phyloP scores from a whole-genome alignment of 2,329 filamentous ascomycete species.

The Trichophyton schoenleinii region DNA sequence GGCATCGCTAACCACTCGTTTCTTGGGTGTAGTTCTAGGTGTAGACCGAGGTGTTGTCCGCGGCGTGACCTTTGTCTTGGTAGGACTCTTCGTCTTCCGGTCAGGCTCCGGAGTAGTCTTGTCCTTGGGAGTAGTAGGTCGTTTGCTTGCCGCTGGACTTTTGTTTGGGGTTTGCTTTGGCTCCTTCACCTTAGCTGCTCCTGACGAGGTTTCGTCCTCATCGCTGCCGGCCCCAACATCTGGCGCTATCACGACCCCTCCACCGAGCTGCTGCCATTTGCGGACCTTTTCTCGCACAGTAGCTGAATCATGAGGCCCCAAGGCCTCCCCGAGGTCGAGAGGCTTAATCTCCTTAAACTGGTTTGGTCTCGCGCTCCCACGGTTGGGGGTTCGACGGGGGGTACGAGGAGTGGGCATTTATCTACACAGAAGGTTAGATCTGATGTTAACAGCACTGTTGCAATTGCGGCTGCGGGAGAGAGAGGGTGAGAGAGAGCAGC shows the following conservation, averaged over 20 bases:
- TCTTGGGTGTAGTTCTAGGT: constrained; percentile 55
- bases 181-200: constrained; percentile 13
- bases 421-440: background rate
- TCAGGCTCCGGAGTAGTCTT: constrained; percentile 11
- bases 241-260: constrained; percentile 50
- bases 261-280: constrained; percentile 72
- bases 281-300: constrained; percentile 68
- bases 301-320: constrained; percentile 49
- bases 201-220: constrained; percentile 18
- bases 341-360: constrained; percentile 48
- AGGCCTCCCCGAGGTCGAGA: constrained; percentile 38
- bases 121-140: constrained; percentile 25
- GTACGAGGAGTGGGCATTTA: constrained; percentile 31
- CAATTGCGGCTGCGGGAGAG: too few relatives aligned
- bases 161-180: constrained; percentile 21
- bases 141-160: constrained; percentile 18
- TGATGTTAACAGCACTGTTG: too few relatives aligned
- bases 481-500: too few relatives aligned
- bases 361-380: constrained; percentile 43
- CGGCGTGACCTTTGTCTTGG: constrained; percentile 13
- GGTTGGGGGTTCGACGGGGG: constrained; percentile 27
- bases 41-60: constrained; percentile 15
- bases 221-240: constrained; percentile 49
- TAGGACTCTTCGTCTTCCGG: constrained; percentile 5
- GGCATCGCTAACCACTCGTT: constrained; percentile 83